Evolutionary conservation across 2,329 filamentous ascomycete genomes (phyloP).

Genomic region (Sclerotiophoma versabilis): DNA sequence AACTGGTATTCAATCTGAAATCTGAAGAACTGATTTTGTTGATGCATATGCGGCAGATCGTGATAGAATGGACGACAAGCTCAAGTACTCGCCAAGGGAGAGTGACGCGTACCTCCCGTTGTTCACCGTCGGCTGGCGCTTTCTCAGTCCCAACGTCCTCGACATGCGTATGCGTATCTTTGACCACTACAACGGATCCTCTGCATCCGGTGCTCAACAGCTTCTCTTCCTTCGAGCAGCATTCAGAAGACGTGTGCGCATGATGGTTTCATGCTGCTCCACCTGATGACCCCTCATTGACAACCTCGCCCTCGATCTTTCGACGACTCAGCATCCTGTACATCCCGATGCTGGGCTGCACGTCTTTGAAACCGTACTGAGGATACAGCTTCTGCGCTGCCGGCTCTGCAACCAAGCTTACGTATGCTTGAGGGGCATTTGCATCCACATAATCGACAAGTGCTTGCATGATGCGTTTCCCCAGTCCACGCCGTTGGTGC

Average conservation of each 20-base stretch:
- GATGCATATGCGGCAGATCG: background rate
- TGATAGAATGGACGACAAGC: background rate
- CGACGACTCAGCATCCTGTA: conserved; percentile 31
- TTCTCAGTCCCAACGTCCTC: background rate
- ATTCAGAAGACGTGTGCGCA: background rate
- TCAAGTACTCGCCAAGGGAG: background rate
- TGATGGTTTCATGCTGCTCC: conserved; percentile 1
- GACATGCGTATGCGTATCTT: background rate
- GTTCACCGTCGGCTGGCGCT: background rate
- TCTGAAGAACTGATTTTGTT: background rate
- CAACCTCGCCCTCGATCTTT: conserved; percentile 24
- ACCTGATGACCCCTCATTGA: conserved; percentile 3
- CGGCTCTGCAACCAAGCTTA: conserved; percentile 57
- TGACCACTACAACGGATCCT: too few relatives aligned
- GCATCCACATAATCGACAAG: conserved; percentile 53
- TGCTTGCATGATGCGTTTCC: conserved; percentile 54
- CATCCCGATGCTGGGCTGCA: conserved; percentile 42
- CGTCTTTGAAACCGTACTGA: conserved; percentile 57
- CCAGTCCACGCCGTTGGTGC: conserved; percentile 59
- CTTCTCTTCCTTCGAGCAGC: background rate
- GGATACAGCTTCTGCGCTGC: conserved; percentile 56
- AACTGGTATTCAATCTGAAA: background rate
- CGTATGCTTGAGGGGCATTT: conserved; percentile 53
- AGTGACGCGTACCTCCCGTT: background rate
- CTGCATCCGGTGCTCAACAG: background rate